These are phyloP conservation scores for Castanopsis chinensis DNA, from an alignment of 306 rosid genomes.

Conservation along the genomic window DNA sequence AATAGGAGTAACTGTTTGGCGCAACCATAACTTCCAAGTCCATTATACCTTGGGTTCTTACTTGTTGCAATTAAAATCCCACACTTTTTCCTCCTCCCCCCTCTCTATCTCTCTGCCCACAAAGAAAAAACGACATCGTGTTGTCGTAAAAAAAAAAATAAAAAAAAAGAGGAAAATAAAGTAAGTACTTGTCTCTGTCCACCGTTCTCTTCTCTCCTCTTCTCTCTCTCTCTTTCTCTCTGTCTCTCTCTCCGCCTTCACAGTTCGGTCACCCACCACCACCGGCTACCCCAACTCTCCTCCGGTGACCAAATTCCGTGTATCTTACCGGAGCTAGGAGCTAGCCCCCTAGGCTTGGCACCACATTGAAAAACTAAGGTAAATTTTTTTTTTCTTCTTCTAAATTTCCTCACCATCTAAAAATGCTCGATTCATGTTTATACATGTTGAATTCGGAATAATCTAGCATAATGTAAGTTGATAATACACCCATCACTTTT, in stretches of 20 bases:
- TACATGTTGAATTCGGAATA: not conserved
- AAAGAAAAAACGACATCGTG: too few relatives aligned
- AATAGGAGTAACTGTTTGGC: accelerated
- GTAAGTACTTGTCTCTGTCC: too few relatives aligned
- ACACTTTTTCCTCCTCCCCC: too few relatives aligned
- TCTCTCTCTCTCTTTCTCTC: too few relatives aligned
- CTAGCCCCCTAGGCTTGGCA: not conserved
- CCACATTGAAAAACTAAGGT: not conserved
- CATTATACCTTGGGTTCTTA: too few relatives aligned
- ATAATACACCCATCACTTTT: not conserved
- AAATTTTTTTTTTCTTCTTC: not conserved
- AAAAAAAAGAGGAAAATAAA: not conserved
- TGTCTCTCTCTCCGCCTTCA: not conserved
- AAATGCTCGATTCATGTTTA: not conserved
- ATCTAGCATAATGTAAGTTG: not conserved
- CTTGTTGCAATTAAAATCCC: too few relatives aligned
- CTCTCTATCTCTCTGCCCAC: too few relatives aligned
- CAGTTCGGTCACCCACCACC: not conserved
- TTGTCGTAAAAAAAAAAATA: not conserved
- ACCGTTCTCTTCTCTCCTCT: too few relatives aligned
- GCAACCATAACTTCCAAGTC: accelerated
- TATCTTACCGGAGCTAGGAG: not conserved
- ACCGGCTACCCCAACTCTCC: not conserved
- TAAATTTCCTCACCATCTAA: too few relatives aligned
- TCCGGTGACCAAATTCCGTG: not conserved